These are phyloP conservation scores for Ascochyta viciae-villosae DNA, from an alignment of 2,329 filamentous ascomycete genomes.

Conservation along the genomic window DNA sequence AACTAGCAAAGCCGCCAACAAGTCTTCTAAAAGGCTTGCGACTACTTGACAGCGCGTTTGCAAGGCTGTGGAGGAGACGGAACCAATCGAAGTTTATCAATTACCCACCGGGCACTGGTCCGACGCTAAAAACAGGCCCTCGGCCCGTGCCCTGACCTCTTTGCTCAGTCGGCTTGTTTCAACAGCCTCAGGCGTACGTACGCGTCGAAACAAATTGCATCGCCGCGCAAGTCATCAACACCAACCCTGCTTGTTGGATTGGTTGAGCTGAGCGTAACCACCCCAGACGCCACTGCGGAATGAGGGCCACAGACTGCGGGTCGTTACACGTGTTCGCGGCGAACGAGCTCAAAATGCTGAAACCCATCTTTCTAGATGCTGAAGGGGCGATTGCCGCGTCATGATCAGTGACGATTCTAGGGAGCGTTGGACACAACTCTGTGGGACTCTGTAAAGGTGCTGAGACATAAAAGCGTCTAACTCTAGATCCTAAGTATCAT, in stretches of 20 bases:
- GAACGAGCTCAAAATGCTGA: conserved; percentile 9
- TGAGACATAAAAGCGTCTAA: conserved; percentile 3
- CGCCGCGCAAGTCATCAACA: conserved; percentile 9
- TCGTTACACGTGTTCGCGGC: conserved; percentile 16
- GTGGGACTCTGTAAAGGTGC: not conserved
- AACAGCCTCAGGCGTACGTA: conserved; percentile 22
- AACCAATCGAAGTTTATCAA: not conserved
- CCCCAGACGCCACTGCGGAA: not conserved
- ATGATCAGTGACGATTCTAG: conserved; percentile 15
- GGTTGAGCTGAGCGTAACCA: not conserved
- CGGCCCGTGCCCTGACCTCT: conserved; percentile 5
- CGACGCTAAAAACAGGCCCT: conserved; percentile 4
- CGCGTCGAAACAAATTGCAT: conserved; percentile 2
- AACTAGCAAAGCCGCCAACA: not conserved
- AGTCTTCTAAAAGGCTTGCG: conserved; percentile 9
- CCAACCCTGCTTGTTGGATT: not conserved
- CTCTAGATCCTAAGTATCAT: not conserved
- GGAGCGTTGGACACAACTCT: not conserved
- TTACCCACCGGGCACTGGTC: conserved; percentile 3
- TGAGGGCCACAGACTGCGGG: conserved; percentile 4
- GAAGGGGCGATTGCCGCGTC: conserved; percentile 19
- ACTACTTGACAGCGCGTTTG: conserved; percentile 6
- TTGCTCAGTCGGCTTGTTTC: conserved; percentile 17
- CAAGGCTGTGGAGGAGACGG: not conserved
- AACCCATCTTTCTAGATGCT: not conserved